A percentile compares a stretch with the other conserved stretches of the same genome.
These are phyloP conservation scores for Linnemannia schmuckeri DNA, from an alignment of 192 early-diverging fungal species.

Conservation along the genomic window DNA sequence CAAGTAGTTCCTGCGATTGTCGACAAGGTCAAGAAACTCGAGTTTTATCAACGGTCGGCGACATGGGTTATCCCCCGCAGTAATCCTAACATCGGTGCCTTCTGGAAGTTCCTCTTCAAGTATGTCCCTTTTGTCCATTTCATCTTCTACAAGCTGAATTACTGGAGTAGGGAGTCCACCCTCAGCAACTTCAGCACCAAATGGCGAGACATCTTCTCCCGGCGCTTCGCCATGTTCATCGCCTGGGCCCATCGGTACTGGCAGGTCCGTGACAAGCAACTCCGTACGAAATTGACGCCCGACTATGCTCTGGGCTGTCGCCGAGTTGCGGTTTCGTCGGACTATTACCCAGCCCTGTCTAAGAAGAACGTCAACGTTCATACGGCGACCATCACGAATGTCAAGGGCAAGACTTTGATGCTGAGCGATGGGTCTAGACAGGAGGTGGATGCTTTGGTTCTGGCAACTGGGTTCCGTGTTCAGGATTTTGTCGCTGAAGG, in stretches of 20 bases:
- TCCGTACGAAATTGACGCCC: constrained; percentile 48
- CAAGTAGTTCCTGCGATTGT: constrained; percentile 58
- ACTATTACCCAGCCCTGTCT: constrained; percentile 34
- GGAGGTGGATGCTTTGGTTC: constrained; percentile 56
- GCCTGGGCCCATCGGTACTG: constrained; percentile 8
- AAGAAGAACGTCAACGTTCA: constrained; percentile 18
- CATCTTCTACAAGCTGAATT: constrained; percentile 1
- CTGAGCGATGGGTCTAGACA: constrained; percentile 26
- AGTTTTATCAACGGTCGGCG: constrained; percentile 58
- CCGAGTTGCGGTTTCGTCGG: constrained; percentile 21
- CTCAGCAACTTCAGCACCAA: constrained; percentile 5
- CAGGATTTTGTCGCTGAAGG: constrained; percentile 13
- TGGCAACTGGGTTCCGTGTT: constrained; percentile 62
- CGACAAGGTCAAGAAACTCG: constrained; percentile 39
- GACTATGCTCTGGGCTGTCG: constrained; percentile 50
- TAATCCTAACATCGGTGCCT: constrained; percentile 16
- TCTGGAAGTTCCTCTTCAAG: constrained; percentile 36
- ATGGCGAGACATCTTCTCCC: not conserved
- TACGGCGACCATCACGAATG: constrained; percentile 13
- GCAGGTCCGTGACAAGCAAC: constrained; percentile 5
- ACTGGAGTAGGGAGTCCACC: not conserved
- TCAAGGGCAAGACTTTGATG: constrained; percentile 24
- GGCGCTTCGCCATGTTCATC: not conserved
- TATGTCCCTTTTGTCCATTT: constrained; percentile 45
- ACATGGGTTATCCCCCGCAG: constrained; percentile 39